phyloP scores from a whole-genome alignment of 768 basidiomycete genomes.

The Suillus brevipes region DNA sequence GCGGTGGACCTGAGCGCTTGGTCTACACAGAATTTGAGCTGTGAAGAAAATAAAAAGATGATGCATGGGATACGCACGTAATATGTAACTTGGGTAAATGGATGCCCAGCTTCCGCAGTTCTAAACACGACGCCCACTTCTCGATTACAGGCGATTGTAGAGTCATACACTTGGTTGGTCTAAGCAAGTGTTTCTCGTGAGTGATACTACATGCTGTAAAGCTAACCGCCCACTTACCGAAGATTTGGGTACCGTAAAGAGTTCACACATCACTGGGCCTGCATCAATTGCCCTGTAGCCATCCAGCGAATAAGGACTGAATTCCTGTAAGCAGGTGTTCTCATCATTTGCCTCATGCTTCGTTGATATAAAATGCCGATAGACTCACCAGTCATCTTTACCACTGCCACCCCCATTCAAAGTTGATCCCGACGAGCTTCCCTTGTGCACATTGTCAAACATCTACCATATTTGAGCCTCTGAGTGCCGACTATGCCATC shows the following conservation, averaged over 20 bases:
- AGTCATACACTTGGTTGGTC: background rate
- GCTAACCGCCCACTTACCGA: background rate
- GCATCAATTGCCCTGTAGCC: background rate
- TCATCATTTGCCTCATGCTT: background rate
- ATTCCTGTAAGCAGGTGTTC: background rate
- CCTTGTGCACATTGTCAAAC: background rate
- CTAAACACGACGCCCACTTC: background rate
- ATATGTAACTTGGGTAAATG: background rate
- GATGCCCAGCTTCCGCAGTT: background rate
- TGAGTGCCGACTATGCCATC: background rate
- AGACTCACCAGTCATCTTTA: background rate
- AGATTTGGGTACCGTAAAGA: background rate
- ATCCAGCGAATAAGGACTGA: background rate
- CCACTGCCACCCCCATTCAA: background rate
- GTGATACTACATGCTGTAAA: background rate
- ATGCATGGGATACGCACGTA: background rate
- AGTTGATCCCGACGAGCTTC: background rate
- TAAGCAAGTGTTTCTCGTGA: background rate
- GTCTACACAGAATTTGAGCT: background rate
- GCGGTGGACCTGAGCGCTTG: no score
- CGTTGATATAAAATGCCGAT: background rate
- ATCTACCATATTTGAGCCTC: background rate
- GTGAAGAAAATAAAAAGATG: background rate
- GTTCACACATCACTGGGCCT: background rate
- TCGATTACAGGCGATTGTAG: background rate